Evolutionary conservation across 2,329 filamentous ascomycete genomes (phyloP).

Genomic region (Furcasterigmium furcatum): DNA sequence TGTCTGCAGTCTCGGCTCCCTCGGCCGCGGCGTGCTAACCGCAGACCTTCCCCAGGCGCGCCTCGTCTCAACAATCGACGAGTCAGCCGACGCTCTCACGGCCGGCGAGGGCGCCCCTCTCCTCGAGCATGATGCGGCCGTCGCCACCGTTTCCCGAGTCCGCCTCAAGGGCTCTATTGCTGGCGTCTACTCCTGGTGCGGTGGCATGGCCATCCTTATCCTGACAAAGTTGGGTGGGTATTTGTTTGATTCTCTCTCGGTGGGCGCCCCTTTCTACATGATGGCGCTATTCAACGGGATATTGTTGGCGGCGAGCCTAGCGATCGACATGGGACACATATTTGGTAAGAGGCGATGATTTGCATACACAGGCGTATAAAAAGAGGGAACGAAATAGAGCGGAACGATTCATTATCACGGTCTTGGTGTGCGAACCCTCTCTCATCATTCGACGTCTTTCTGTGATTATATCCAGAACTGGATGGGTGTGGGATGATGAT

Average conservation of each 20-base stretch:
- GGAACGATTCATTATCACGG: not conserved
- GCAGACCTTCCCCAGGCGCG: slow-evolving; percentile 34
- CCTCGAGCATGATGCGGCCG: slow-evolving; percentile 21
- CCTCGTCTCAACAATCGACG: slow-evolving; percentile 18
- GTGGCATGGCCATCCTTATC: slow-evolving; percentile 83
- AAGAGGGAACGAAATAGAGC: not conserved
- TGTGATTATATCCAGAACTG: too few relatives aligned
- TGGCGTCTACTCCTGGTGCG: slow-evolving; percentile 88
- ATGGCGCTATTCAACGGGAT: slow-evolving; percentile 85
- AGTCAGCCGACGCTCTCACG: slow-evolving; percentile 23
- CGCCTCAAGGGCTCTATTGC: slow-evolving; percentile 89
- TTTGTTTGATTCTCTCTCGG: slow-evolving; percentile 73
- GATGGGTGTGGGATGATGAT: too few relatives aligned
- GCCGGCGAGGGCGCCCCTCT: slow-evolving; percentile 37
- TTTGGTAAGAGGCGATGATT: slow-evolving; percentile 18
- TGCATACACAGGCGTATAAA: not conserved
- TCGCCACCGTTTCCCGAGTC: slow-evolving; percentile 41
- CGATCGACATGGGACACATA: slow-evolving; percentile 43
- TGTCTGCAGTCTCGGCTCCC: slow-evolving; percentile 86
- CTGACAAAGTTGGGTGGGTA: slow-evolving; percentile 88
- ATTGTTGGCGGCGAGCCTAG: slow-evolving; percentile 56
- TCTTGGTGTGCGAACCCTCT: too few relatives aligned
- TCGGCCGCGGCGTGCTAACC: slow-evolving; percentile 75
- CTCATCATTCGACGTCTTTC: too few relatives aligned
- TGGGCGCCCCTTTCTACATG: slow-evolving; percentile 86